phyloP scores from a whole-genome alignment of 768 basidiomycete genomes.

The Russula lepida region DNA sequence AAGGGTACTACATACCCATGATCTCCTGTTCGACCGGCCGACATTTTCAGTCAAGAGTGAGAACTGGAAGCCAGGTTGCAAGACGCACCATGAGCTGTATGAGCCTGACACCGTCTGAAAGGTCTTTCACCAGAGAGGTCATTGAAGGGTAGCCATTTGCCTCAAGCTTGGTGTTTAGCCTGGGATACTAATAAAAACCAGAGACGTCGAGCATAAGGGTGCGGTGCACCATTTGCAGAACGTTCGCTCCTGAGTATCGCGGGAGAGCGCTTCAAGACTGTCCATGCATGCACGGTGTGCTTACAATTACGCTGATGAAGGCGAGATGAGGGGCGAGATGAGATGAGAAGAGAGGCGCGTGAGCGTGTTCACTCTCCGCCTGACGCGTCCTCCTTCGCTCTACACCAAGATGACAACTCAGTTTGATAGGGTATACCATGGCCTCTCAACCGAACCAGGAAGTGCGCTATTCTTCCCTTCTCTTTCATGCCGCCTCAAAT shows the following conservation, averaged over 20 bases:
- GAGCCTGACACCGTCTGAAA: slow-evolving; percentile 90
- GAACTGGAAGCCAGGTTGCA: neutral
- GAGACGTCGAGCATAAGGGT: slow-evolving; percentile 14
- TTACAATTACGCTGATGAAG: neutral
- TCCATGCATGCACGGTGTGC: slow-evolving; percentile 38
- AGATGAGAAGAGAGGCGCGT: neutral
- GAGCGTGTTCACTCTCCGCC: slow-evolving; percentile 19
- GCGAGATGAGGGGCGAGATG: neutral
- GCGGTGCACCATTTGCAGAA: slow-evolving; percentile 79
- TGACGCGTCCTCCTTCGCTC: slow-evolving; percentile 12
- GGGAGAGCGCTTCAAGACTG: slow-evolving; percentile 53
- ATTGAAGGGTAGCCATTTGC: slow-evolving; percentile 77
- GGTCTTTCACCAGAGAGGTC: slow-evolving; percentile 80
- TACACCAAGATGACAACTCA: slow-evolving; percentile 56
- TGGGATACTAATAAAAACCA: slow-evolving; percentile 28
- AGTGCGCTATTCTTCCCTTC: slow-evolving; percentile 48
- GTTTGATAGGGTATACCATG: slow-evolving; percentile 81
- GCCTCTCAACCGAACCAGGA: slow-evolving; percentile 60
- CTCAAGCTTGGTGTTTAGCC: slow-evolving; percentile 95
- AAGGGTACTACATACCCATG: slow-evolving; percentile 55
- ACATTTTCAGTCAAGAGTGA: neutral
- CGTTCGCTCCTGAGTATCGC: slow-evolving; percentile 44
- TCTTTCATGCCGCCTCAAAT: neutral
- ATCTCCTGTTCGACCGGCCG: slow-evolving; percentile 62
- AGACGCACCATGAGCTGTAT: slow-evolving; percentile 82